Conservation (phyloP, 768 basidiomycete species). For the Leccinum longicurvipes region DNA sequence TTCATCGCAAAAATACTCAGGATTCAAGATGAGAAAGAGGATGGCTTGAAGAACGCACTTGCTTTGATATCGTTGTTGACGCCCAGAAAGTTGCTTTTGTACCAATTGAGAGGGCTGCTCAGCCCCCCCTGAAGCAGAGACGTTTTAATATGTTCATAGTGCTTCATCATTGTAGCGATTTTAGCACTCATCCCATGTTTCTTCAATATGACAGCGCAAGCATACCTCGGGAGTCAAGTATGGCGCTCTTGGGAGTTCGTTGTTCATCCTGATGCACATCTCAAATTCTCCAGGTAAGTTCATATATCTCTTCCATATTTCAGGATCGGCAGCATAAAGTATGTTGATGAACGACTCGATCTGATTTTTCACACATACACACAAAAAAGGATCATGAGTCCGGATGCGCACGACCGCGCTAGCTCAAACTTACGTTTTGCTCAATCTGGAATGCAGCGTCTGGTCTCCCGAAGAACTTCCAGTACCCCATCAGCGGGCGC, state of each 20-base stretch:
- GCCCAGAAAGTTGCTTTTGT: constrained; percentile 29
- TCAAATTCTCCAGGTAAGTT: constrained; percentile 35
- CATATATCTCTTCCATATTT: constrained; percentile 34
- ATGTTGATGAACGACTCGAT: constrained; percentile 39
- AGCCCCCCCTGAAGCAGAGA: constrained; percentile 33
- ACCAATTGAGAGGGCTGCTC: constrained; percentile 37
- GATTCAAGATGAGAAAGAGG: not conserved
- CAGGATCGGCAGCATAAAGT: constrained; percentile 33
- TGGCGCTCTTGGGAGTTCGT: constrained; percentile 19
- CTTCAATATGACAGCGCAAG: not conserved
- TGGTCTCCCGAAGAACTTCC: constrained; percentile 35
- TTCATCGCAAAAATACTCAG: constrained; percentile 8
- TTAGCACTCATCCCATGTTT: not conserved
- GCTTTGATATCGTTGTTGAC: constrained; percentile 29
- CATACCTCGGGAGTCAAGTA: constrained; percentile 35
- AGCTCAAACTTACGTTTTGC: constrained; percentile 28
- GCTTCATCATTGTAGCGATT: constrained; percentile 17
- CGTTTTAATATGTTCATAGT: constrained; percentile 25
- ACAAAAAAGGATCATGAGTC: not conserved
- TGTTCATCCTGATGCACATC: constrained; percentile 24
- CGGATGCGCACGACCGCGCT: too few relatives aligned
- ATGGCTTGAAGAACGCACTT: constrained; percentile 16
- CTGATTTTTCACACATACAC: constrained; percentile 14
- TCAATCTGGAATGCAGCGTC: constrained; percentile 33
- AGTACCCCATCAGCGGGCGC: constrained; percentile 42